Evolutionary conservation across 2,329 filamentous ascomycete genomes (phyloP).

Genomic region (Hymenoscyphus linearis): DNA sequence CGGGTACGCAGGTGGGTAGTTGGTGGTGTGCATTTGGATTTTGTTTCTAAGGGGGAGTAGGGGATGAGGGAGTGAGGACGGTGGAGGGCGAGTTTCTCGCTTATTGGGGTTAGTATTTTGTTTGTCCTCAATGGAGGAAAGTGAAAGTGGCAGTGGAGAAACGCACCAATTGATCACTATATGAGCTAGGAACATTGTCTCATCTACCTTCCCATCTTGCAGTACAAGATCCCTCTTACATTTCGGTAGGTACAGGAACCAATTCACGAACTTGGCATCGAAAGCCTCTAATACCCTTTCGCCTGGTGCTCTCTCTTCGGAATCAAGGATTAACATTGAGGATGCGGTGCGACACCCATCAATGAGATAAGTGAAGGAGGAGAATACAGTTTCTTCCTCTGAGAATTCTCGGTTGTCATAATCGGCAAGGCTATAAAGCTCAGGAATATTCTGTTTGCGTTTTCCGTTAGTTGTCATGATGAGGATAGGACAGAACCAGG

Average conservation of each 20-base stretch:
- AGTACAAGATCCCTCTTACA: conserved; percentile 36
- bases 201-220: conserved; percentile 32
- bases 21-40: conserved; percentile 25
- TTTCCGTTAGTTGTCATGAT: background rate
- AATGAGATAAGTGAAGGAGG: conserved; percentile 62
- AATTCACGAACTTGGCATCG: conserved; percentile 32
- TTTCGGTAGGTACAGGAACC: conserved; percentile 34
- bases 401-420: conserved; percentile 58
- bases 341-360: conserved; percentile 57
- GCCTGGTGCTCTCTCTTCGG: conserved; percentile 43
- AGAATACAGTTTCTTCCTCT: conserved; percentile 50
- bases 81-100: conserved; percentile 36
- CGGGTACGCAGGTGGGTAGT: conserved; percentile 35
- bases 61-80: conserved; percentile 48
- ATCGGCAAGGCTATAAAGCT: conserved; percentile 47
- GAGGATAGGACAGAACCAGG: background rate
- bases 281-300: conserved; percentile 10
- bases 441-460: conserved; percentile 33
- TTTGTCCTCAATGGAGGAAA: background rate
- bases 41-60: conserved; percentile 12
- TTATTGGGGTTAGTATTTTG: background rate
- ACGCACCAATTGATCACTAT: conserved; percentile 30
- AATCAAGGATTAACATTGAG: conserved; percentile 42
- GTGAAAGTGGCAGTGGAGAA: background rate
- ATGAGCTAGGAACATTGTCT: conserved; percentile 35